Evolutionary conservation across 371 early-diverging fungal species (phyloP), one percentile per base, ranked within the genome.

Genomic region (Actinomucor elegans): DNA sequence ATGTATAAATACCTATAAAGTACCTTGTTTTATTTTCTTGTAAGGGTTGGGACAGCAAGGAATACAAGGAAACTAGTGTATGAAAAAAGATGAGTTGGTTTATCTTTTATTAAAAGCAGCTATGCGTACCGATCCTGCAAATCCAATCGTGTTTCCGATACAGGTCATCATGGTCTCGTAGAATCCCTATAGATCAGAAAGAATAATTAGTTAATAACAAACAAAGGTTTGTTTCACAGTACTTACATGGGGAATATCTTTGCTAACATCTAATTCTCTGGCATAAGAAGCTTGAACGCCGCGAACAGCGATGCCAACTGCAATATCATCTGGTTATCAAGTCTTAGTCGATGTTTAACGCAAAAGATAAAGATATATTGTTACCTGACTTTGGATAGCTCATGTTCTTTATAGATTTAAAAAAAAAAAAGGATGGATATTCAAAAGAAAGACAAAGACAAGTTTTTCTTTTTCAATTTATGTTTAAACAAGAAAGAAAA

Each of bases 41-140:
- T 79, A 94, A 20, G 94, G 94, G 57, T 89, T 91, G 1, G 90
- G 87, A 57, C 77, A 93, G 61, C 87, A 91, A 52, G 67, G 9
- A 32, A 64, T 50, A 46, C 76, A 75, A 23, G 76, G 76, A 38
- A 75, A 51, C 69, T 69, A 53, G 21, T 10, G n/a, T n/a, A n/a
- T n/a, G n/a, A n/a, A n/a, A n/a, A n/a, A n/a, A n/a, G n/a, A n/a
- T n/a, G n/a, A n/a, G n/a, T n/a, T n/a, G n/a, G n/a, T n/a, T n/a
- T n/a, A n/a, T n/a, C n/a, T n/a, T n/a, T n/a, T n/a, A n/a, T n/a
- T n/a, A n/a, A 28, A n/a, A 29, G 9, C 37, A 2, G 9, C 14
- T 36, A 42, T 6, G 32, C 65, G 38, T 69, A 80, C 80, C 50
- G 77, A 66, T 48, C 81, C 81, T 54, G 71, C 42, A 36, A 75